Percentiles rank a stretch among this genome's conserved stretches.
Evolutionary conservation across 2,329 filamentous ascomycete genomes (phyloP).

Genomic region (Phaeosphaeriaceae sp.): DNA sequence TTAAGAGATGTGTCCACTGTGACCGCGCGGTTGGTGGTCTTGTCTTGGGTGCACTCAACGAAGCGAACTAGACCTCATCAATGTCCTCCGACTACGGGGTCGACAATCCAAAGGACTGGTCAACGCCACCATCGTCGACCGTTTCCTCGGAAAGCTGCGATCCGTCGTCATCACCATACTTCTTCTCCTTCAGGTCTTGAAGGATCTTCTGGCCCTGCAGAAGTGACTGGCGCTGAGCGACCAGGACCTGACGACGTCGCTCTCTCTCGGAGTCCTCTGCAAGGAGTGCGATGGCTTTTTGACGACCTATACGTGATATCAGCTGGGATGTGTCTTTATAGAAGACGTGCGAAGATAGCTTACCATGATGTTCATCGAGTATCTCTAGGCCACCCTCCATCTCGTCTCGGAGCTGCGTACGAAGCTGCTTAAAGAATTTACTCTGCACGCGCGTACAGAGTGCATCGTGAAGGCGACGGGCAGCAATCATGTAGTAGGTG

Average conservation of each 20-base stretch:
- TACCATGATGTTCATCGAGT: conserved; percentile 26
- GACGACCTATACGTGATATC: too few relatives aligned
- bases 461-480: conserved; percentile 67
- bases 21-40: too few relatives aligned
- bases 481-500: conserved; percentile 73
- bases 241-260: conserved; percentile 15
- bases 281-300: conserved; percentile 19
- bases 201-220: conserved; percentile 19
- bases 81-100: conserved; percentile 10
- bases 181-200: conserved; percentile 19
- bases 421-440: conserved; percentile 42
- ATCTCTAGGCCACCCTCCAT: conserved; percentile 32
- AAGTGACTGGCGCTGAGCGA: conserved; percentile 15
- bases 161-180: conserved; percentile 13
- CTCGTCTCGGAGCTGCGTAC: conserved; percentile 28
- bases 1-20: too few relatives aligned
- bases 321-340: too few relatives aligned
- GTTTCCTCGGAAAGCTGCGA: background rate
- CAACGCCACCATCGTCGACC: background rate
- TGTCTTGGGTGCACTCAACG: too few relatives aligned
- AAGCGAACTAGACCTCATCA: conserved; percentile 8
- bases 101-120: conserved; percentile 1
- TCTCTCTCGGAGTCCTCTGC: conserved; percentile 18
- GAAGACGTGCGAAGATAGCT: conserved; percentile 8
- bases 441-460: conserved; percentile 50